These are phyloP conservation scores for Boletus bicolor DNA, from an alignment of 768 basidiomycete genomes.

Conservation along the genomic window DNA sequence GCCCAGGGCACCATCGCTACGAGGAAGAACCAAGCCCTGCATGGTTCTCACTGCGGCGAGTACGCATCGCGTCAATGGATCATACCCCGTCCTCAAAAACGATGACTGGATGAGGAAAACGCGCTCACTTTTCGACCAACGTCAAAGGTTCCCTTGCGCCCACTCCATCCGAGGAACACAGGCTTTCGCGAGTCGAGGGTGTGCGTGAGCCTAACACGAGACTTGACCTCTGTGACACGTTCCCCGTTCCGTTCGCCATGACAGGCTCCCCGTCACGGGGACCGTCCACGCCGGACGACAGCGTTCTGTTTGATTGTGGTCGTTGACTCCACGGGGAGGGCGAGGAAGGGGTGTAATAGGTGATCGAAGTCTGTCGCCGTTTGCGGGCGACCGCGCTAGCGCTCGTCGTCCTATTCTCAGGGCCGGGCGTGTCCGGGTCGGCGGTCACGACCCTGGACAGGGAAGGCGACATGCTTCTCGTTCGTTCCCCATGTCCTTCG, in stretches of 20 bases:
- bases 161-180: constrained; percentile 10
- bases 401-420: neutral
- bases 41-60: neutral
- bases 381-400: neutral
- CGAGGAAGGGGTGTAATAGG: constrained; percentile 28
- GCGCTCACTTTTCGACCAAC: constrained; percentile 66
- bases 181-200: constrained; percentile 17
- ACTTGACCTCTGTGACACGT: constrained; percentile 20
- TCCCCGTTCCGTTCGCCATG: constrained; percentile 6
- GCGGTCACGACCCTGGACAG: neutral
- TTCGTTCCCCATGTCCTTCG: neutral
- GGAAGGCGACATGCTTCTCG: constrained; percentile 5
- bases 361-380: constrained; percentile 29
- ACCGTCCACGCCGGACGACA: constrained; percentile 1
- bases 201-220: constrained; percentile 16
- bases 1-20: neutral
- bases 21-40: neutral
- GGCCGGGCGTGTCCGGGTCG: neutral
- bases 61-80: neutral
- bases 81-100: neutral
- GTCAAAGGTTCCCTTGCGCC: constrained; percentile 49
- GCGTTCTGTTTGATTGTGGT: neutral
- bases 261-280: constrained; percentile 1
- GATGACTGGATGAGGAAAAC: neutral
- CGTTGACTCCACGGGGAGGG: constrained; percentile 25